phyloP scores from a whole-genome alignment of 2,329 filamentous ascomycete genomes.

The Metarhizium brunneum region DNA sequence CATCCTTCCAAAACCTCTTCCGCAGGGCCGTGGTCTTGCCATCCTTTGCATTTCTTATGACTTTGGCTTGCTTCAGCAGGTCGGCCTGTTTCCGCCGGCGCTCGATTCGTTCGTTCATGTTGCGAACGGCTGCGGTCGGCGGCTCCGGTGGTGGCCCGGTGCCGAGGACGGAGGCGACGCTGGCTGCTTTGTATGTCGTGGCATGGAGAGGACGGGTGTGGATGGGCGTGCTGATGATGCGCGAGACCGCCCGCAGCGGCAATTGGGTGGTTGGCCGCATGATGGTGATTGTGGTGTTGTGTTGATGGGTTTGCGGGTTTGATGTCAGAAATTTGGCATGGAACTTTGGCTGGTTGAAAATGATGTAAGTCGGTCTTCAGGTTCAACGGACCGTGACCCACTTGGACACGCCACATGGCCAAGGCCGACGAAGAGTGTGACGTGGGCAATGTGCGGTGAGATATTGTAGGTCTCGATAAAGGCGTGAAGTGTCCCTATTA shows the following conservation, averaged over 20 bases:
- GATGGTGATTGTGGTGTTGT: conserved; percentile 6
- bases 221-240: conserved; percentile 11
- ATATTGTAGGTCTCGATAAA: too few species aligned
- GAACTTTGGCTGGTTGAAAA: conserved; percentile 2
- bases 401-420: too few species aligned
- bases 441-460: too few species aligned
- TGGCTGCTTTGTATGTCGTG: conserved; percentile 27
- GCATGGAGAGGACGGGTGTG: conserved; percentile 22
- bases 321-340: conserved; percentile 3
- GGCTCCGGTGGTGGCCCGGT: conserved; percentile 50
- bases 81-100: conserved; percentile 45
- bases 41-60: conserved; percentile 28
- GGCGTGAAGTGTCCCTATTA: too few species aligned
- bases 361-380: neutral
- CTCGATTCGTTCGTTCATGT: conserved; percentile 35
- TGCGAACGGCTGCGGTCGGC: conserved; percentile 34
- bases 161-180: conserved; percentile 43
- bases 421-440: too few species aligned
- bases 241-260: conserved; percentile 26
- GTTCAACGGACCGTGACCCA: neutral
- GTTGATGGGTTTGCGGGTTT: conserved; percentile 2
- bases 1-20: conserved; percentile 85
- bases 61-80: conserved; percentile 42
- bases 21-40: conserved; percentile 38
- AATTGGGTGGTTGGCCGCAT: conserved; percentile 34